These are phyloP conservation scores for Kluyveromyces marxianus DNA, from an alignment of 1,139 yeast species.

Conservation along the genomic window DNA sequence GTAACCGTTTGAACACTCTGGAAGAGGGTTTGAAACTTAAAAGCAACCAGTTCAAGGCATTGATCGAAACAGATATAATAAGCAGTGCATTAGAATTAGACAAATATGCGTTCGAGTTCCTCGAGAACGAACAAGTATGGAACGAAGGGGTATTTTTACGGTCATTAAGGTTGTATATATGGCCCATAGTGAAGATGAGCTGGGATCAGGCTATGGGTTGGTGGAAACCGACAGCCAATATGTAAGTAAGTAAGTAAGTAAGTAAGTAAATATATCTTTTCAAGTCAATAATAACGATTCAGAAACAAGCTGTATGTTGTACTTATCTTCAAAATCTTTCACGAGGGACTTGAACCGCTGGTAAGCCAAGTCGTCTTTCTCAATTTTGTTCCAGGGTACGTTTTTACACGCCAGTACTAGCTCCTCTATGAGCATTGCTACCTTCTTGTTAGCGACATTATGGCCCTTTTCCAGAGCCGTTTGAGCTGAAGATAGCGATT, in stretches of 20 bases:
- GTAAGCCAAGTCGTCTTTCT: slow-evolving; percentile 12
- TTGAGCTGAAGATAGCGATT: slow-evolving; percentile 10
- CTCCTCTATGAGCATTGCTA: slow-evolving; percentile 12
- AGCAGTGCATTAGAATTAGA: slow-evolving; percentile 29
- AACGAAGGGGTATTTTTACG: slow-evolving; percentile 34
- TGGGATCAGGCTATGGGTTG: neutral
- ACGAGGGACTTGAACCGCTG: slow-evolving; percentile 11
- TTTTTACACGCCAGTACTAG: slow-evolving; percentile 10
- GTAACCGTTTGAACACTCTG: slow-evolving; percentile 35
- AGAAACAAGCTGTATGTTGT: slow-evolving; percentile 35
- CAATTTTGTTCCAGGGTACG: slow-evolving; percentile 19
- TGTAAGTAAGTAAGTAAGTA: neutral
- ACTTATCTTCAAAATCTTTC: slow-evolving; percentile 11
- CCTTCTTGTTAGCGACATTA: slow-evolving; percentile 11
- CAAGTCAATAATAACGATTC: neutral
- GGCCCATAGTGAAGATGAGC: slow-evolving; percentile 1
- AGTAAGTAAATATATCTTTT: no score
- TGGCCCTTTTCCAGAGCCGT: slow-evolving; percentile 8
- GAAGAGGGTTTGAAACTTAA: slow-evolving; percentile 17
- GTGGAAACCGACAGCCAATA: neutral
- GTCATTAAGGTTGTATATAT: slow-evolving; percentile 1
- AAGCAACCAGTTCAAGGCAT: slow-evolving; percentile 13
- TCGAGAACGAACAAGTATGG: slow-evolving; percentile 14
- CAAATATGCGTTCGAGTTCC: slow-evolving; percentile 5
- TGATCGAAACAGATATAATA: slow-evolving; percentile 29